Evolutionary conservation across 208 protist genomes (phyloP).

Genomic region (Entamoeba dispar): DNA sequence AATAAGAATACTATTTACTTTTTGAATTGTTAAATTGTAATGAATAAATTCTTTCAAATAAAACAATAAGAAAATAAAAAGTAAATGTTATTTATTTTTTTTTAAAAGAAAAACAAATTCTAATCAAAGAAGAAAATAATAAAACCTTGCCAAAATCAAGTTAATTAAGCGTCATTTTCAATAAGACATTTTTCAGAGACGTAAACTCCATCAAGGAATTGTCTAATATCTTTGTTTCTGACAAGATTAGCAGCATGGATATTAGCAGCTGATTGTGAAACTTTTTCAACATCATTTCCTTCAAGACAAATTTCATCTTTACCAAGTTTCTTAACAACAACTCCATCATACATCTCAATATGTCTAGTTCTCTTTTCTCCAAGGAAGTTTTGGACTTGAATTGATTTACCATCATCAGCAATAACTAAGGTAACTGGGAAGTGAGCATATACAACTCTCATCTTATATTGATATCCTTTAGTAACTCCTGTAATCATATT

Average conservation of each 20-base stretch:
- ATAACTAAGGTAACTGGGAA: conserved; percentile 91
- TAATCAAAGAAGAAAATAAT: no score
- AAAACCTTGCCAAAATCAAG: no score
- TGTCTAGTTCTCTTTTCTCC: conserved; percentile 76
- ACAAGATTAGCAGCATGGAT: conserved; percentile 73
- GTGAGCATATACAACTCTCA: conserved; percentile 91
- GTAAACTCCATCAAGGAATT: conserved; percentile 99
- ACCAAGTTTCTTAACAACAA: conserved; percentile 55
- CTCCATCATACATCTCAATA: conserved; percentile 57
- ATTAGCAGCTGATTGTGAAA: conserved; percentile 58
- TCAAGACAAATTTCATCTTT: conserved; percentile 90
- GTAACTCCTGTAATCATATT: conserved; percentile 97
- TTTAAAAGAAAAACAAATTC: no score
- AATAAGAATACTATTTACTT: no score
- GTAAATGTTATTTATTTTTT: no score
- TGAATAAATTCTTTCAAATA: no score
- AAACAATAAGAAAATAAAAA: no score
- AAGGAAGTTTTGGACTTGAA: conserved; percentile 98
- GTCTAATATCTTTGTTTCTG: conserved; percentile 97
- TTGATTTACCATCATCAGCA: conserved; percentile 43
- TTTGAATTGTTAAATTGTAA: no score
- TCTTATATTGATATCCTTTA: conserved; percentile 92
- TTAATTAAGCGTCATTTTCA: background rate
- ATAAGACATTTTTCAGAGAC: conserved; percentile 65
- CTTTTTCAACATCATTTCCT: conserved; percentile 70